These are phyloP conservation scores for Populus hybrid DNA, from an alignment of 441 rosid genomes.

Conservation along the genomic window DNA sequence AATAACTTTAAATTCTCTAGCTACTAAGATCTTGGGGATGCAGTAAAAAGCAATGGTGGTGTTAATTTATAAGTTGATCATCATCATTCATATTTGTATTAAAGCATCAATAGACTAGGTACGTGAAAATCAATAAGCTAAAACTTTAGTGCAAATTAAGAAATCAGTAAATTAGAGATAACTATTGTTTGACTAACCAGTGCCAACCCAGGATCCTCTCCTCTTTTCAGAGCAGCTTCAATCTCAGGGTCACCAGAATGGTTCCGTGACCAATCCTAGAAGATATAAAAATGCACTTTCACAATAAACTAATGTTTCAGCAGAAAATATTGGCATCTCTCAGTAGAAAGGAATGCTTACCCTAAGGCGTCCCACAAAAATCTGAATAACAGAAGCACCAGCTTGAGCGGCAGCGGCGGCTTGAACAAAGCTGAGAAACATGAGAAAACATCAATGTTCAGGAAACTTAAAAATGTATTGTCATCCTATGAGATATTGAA, in stretches of 20 bases:
- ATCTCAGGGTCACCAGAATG: conserved; percentile 88
- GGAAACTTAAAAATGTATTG: background rate
- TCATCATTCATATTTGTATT: background rate
- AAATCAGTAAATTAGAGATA: background rate
- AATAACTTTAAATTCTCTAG: no score
- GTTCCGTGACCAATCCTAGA: conserved; percentile 93
- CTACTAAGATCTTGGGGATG: background rate
- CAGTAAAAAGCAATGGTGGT: background rate
- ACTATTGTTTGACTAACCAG: conserved; percentile 53
- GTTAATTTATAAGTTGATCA: background rate
- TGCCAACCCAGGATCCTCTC: conserved; percentile 96
- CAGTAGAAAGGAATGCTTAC: conserved; percentile 34
- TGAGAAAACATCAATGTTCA: background rate
- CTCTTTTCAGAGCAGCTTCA: conserved; percentile 70
- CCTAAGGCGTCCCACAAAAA: conserved; percentile 92
- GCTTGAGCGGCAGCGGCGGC: conserved; percentile 99
- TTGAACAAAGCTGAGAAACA: conserved; percentile 80
- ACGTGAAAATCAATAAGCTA: background rate
- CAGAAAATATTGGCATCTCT: background rate
- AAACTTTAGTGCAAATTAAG: background rate
- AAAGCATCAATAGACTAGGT: background rate
- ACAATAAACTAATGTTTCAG: background rate
- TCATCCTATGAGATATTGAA: background rate
- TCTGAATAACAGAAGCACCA: conserved; percentile 94
- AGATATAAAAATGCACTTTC: conserved; percentile 12